phyloP scores from a whole-genome alignment of 805 yeast genomes.

The Sungouiozyma intestinalis region DNA sequence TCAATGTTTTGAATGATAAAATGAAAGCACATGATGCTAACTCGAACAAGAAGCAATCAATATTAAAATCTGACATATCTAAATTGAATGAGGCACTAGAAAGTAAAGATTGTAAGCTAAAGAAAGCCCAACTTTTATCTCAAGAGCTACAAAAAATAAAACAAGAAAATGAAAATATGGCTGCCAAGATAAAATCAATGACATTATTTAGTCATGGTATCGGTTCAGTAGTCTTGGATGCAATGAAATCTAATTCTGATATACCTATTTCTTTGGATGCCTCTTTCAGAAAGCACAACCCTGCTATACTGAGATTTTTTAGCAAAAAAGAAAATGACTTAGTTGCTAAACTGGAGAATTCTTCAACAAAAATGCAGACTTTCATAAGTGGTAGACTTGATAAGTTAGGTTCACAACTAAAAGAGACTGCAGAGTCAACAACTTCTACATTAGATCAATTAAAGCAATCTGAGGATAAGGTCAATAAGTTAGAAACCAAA shows the following conservation, averaged over 20 bases:
- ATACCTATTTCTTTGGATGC: neutral
- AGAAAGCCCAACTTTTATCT: neutral
- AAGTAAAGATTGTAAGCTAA: neutral
- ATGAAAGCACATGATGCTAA: too few relatives aligned
- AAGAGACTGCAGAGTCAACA: neutral
- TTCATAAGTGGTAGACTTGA: neutral
- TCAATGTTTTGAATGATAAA: too few relatives aligned
- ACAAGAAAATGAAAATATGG: neutral
- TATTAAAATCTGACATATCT: too few relatives aligned
- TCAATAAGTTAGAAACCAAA: too few relatives aligned
- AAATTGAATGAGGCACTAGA: neutral
- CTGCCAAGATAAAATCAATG: neutral
- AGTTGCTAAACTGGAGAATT: neutral
- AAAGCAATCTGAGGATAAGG: neutral
- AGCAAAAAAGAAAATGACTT: neutral
- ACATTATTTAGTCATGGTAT: neutral
- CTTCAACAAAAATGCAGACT: neutral
- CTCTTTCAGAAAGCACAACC: neutral
- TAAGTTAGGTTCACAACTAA: neutral
- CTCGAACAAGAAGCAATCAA: too few relatives aligned
- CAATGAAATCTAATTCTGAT: neutral
- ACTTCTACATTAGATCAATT: neutral
- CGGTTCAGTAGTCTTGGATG: neutral
- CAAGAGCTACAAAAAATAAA: neutral
- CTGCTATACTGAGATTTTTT: neutral